Evolutionary conservation across 23 red algal species (phyloP), one percentile per base, ranked within the genome.

Genomic region (Gracilaria domingensis): DNA sequence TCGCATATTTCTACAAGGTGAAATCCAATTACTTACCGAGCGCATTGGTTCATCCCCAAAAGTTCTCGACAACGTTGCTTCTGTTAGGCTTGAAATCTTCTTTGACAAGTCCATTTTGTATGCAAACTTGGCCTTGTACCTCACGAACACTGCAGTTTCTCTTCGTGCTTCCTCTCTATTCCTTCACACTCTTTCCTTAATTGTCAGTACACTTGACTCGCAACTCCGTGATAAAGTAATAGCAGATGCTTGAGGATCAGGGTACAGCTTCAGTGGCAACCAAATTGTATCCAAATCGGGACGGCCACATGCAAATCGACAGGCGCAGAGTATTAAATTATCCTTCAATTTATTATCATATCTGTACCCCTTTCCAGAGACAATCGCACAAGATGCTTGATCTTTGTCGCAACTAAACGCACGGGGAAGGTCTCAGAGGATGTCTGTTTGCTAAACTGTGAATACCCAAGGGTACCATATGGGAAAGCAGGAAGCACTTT

Each of bases 31-130:
- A 73, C 67, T 73, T 73, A 73, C 67, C 35, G 67, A 73, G 35
- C 67, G 67, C 20, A 73, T 24, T 40, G 67, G 67, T 73, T 73
- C 67, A 44, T 73, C 67, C 1, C 67, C 67, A 24, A 73, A 73
- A 42, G 67, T 44, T 73, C 28, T 42, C 20, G 67, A 73, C 33
- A 73, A 17, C 67, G 38, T 44, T 1, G 34, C 38, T 44, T 73
- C 67, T 6, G 33, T 44, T 29, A 73, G 9, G 16, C 28, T 73
- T 21, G 67, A 73, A 40, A 73, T 73, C 67, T 44, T 73, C 38
- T 73, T 73, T 20, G 30, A 39, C 1, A 73, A 5, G 33, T 73
- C 35, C 67, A 73, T 73, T 44, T 8, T 73, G 20, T 14, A 42
- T 18, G 29, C 59, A 62, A 12, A 26, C 18, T 29, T 62, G 5